Evolutionary conservation across 2,329 filamentous ascomycete species (phyloP).

Genomic region (Bipolaris sorokiniana): DNA sequence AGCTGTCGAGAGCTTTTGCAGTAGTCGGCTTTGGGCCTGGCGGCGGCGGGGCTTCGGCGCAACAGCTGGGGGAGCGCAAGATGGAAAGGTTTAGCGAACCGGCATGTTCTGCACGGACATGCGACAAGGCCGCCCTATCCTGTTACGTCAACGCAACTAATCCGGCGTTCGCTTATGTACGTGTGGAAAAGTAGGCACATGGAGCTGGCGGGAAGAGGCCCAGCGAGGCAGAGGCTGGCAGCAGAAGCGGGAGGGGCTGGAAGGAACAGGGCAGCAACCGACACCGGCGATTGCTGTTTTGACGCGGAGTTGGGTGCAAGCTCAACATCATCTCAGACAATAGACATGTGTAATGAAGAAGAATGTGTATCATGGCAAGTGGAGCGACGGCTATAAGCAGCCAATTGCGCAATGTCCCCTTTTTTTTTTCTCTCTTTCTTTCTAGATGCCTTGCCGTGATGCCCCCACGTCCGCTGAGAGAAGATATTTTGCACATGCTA

Average conservation of each 20-base stretch:
- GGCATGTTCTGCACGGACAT: conserved; percentile 11
- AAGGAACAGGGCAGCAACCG: too few relatives aligned
- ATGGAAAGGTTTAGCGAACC: conserved; percentile 18
- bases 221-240: conserved; percentile 14
- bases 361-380: conserved; percentile 5
- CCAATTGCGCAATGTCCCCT: background rate
- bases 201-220: conserved; percentile 8
- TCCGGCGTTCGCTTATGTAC: conserved; percentile 14
- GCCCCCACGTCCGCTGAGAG: too few relatives aligned
- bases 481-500: too few relatives aligned
- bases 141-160: conserved; percentile 25
- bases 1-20: conserved; percentile 10
- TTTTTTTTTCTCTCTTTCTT: background rate
- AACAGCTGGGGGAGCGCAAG: conserved; percentile 18
- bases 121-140: conserved; percentile 11
- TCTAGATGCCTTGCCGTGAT: too few relatives aligned
- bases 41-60: conserved; percentile 18
- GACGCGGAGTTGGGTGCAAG: conserved; percentile 6
- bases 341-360: background rate
- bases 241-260: background rate
- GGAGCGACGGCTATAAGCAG: background rate
- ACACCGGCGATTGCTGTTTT: background rate
- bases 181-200: conserved; percentile 2
- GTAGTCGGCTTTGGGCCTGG: conserved; percentile 12
- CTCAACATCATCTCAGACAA: conserved; percentile 6